Base-by-base conservation (phyloP, 2,329 filamentous ascomycete genomes). In the Aspergillus puulaauensis region DNA sequence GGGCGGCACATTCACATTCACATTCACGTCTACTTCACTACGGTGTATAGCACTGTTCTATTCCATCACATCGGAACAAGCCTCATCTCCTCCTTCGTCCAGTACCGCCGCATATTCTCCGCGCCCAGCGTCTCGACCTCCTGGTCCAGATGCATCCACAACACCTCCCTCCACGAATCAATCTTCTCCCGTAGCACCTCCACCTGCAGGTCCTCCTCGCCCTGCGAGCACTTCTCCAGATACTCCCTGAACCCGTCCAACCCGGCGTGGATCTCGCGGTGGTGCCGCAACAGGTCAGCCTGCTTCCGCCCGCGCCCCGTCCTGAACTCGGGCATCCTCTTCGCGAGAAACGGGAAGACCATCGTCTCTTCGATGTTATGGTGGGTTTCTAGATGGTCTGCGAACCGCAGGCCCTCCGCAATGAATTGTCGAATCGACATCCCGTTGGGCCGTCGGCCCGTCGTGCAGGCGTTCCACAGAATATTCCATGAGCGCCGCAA, bases 101-200 rank as follows among this genome's bases (percentile, higher is more conserved):
- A 96, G 73, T 90, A 93, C 73, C 80, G 85, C 65, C 90, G 82
- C 92, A 96, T 96, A 71, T 93, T 96, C 73, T 95, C 90, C 45
- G 91, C 91, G 2, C 88, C 85, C 35, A 96, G 74, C 64, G 89
- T 84, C 72, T 80, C 78, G 6, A 54, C 52, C 33, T 54, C 52
- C 43, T 54, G 52, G 21, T 54, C 52, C 40, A 54, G 19, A 47
- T 57, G 54, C 27, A 15, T 43, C 54, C 54, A 57, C 15, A 57
- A 19, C 21, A 57, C 54, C 31, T 57, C 54, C 33, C 40, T 52
- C 54, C 54, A 57, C 21, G 21, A 27, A 33, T 46, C 51, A 31
- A 37, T 73, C 74, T 73, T 96, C 90, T 4, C 43, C 41, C 35
- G 27, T 12, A 57, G 40, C 23, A 57, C 54, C 15, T 33, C 48